phyloP scores from a whole-genome alignment of 2,329 filamentous ascomycete genomes.

The Tolypocladium paradoxum region DNA sequence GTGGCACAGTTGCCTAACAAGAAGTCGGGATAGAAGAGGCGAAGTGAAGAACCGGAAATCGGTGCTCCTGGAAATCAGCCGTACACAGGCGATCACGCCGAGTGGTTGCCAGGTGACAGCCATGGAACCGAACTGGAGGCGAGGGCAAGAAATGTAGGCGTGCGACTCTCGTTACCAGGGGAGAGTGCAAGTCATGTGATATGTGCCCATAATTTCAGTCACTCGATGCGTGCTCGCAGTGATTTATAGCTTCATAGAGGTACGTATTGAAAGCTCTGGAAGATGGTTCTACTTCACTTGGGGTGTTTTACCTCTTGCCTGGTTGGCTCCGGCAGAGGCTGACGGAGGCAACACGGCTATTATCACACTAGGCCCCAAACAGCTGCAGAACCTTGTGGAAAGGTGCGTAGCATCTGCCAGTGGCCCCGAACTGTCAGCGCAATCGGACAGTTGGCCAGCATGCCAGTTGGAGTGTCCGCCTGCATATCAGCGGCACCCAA shows the following conservation, averaged over 20 bases:
- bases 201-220: not conserved
- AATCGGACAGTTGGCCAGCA: not conserved
- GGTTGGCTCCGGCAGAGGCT: not conserved
- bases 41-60: not conserved
- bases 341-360: not conserved
- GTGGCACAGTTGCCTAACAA: too few relatives aligned
- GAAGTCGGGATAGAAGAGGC: not conserved
- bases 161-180: not conserved
- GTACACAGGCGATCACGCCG: not conserved
- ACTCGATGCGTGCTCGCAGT: not conserved
- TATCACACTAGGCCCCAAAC: not conserved
- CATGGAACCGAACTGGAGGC: too few relatives aligned
- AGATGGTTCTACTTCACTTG: not conserved
- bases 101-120: not conserved
- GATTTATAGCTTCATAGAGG: too few relatives aligned
- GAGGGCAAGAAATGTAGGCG: not conserved
- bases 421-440: not conserved
- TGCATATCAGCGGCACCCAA: not conserved
- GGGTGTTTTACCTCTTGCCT: not conserved
- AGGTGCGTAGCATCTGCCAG: not conserved
- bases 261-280: not conserved
- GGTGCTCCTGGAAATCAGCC: not conserved
- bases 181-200: not conserved
- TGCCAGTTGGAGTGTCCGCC: not conserved
- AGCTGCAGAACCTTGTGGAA: not conserved